Conservation (phyloP, 257 asterid genomes). For the Verbascum thapsus region DNA sequence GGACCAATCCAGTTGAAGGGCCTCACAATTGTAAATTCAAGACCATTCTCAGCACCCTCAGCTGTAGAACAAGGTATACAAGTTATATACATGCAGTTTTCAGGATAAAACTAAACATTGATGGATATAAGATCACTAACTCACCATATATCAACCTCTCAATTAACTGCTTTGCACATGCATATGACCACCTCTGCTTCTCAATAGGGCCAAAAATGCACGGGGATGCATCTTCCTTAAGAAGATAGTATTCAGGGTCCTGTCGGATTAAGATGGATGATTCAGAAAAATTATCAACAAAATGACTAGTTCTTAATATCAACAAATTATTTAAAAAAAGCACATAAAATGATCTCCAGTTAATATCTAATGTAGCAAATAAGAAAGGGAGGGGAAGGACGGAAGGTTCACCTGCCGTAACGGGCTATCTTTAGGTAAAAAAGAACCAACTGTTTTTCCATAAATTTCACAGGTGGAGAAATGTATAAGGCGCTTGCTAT, state of each 20-base stretch:
- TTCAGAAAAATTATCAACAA: conserved; percentile 24
- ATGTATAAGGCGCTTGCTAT: conserved; percentile 85
- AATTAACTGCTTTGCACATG: conserved; percentile 76
- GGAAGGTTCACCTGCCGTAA: conserved; percentile 65
- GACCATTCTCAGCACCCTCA: conserved; percentile 82
- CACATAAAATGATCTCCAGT: neutral
- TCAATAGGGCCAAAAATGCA: conserved; percentile 78
- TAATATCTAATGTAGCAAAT: conserved; percentile 22
- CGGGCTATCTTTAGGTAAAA: conserved; percentile 82
- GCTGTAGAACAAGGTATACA: conserved; percentile 44
- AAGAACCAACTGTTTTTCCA: conserved; percentile 84
- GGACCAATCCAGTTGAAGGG: conserved; percentile 90
- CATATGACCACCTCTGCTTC: conserved; percentile 82
- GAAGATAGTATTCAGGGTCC: conserved; percentile 67
- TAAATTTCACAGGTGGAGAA: conserved; percentile 92
- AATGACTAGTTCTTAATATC: too few species aligned
- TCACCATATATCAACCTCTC: conserved; percentile 74
- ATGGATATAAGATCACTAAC: conserved; percentile 25
- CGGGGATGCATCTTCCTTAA: conserved; percentile 67
- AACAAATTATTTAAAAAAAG: neutral
- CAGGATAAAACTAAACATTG: conserved; percentile 18
- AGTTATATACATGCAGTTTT: conserved; percentile 10
- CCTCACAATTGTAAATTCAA: conserved; percentile 69
- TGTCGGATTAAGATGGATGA: conserved; percentile 29
- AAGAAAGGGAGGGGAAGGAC: conserved; percentile 23